These are phyloP conservation scores for Schizophyllum amplum DNA, from an alignment of 1,284 basidiomycete species.

Conservation along the genomic window DNA sequence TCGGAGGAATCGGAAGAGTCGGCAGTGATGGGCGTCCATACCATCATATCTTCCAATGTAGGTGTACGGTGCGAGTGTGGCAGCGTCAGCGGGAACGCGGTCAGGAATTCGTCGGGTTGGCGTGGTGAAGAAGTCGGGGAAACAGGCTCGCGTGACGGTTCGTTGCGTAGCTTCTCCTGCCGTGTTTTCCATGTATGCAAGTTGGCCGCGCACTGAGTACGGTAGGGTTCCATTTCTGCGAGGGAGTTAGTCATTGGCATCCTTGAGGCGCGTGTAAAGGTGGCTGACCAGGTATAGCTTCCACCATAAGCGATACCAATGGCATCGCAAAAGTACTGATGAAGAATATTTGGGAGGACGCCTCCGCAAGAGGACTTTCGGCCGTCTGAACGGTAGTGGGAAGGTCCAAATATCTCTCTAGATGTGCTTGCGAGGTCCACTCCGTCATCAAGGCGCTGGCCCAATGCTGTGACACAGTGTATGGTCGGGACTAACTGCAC, in stretches of 20 bases:
- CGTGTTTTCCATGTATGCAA: conserved; percentile 57
- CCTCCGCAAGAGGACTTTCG: conserved; percentile 65
- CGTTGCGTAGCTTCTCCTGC: conserved; percentile 29
- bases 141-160: conserved; percentile 6
- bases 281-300: conserved; percentile 63
- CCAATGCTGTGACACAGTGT: conserved; percentile 85
- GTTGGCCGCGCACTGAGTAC: conserved; percentile 58
- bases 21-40: conserved; percentile 16
- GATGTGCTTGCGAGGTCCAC: conserved; percentile 80
- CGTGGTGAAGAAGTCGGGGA: conserved; percentile 25
- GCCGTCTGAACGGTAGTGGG: conserved; percentile 64
- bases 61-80: conserved; percentile 28
- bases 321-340: conserved; percentile 78
- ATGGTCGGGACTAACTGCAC: conserved; percentile 71
- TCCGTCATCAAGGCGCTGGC: conserved; percentile 80
- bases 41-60: conserved; percentile 18
- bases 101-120: conserved; percentile 42
- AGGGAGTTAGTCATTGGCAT: background rate
- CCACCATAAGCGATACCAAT: conserved; percentile 67
- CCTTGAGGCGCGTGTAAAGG: background rate
- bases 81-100: conserved; percentile 55
- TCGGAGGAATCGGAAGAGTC: conserved; percentile 17
- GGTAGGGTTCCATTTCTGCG: conserved; percentile 57
- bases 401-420: conserved; percentile 73
- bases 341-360: conserved; percentile 86